Base-by-base conservation (phyloP, 768 basidiomycete species). In the Kwoniella pini region DNA sequence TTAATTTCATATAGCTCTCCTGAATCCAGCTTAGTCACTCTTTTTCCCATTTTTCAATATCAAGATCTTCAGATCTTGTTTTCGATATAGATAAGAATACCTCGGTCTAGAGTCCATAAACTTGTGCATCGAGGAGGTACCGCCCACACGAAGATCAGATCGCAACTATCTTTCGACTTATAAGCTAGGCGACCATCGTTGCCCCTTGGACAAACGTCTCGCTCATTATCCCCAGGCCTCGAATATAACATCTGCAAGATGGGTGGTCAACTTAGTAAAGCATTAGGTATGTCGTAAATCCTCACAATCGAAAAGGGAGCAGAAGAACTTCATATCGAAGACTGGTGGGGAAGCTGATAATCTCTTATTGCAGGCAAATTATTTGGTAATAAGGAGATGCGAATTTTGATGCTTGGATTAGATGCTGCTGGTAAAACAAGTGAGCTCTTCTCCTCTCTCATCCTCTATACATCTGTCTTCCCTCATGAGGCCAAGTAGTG, bases 311-410 rank as follows among this genome's bases (percentile, higher is more conserved):
- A 21, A 22, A 13, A 11, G 9, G 6, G 7, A 7, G 33, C 7
- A 36, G 40, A 42, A 10, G 19, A 42, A 5, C 40, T 6, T 42
- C 9, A 19, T 42, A 12, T 42, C 33, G 15, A 7, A 19, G n/a
- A 3, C 28, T 31, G 15, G 19, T 45, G 24, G 27, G 31, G 40
- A 51, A 27, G 17, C n/a, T 50, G 39, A 56, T 19, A 31, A 28
- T 31, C 24, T 49, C 24, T 13, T 15, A 13, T 43, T 11, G 15
- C 22, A 95, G 92, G 86, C 77, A 91, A 89, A 82, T 82, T 97
- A 70, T 98, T 97, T 79, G 94, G 93, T 65, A 98, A 93, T 85
- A 95, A 93, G 85, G 95, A 98, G 84, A 98, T 98, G 95, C 83
- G 93, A 74, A 82, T 95, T 74, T 82, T 96, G 78, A 98, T 98